Base-by-base conservation (phyloP, 768 basidiomycete genomes). In the Serendipita indica region DNA sequence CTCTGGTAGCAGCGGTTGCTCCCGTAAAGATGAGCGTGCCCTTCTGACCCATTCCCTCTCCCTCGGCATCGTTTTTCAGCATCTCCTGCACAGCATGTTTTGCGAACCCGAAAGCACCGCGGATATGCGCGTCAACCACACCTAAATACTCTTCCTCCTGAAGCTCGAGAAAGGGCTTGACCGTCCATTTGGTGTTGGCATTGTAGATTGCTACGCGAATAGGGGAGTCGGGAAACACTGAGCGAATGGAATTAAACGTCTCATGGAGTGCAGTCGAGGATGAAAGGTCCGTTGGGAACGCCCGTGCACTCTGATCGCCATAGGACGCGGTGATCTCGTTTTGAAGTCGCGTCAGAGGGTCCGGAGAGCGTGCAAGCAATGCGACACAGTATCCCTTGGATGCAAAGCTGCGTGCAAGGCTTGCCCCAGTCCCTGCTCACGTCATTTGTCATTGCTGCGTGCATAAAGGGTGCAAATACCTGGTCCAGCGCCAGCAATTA, bases 1-100 rank as follows among this genome's bases (percentile, higher is more conserved):
- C 67, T 56, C 64, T 64, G 6, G 63, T 34, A 1, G 62, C 54
- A 0, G 64, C 67, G 0, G 67, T 68, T 1, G 67, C 67, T 1
- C 67, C 67, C 1, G 63, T 63, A 61, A 68, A 64, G 20, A 64
- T 46, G 28, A 67, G 60, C 32, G 64, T 60, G 2, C 64, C 66
- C 13, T 58, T 60, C 3, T 59, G 13, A 18, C 18, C 37, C 18
- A 12, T 18, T 39, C 18, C 13, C 18, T 39, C 37, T 46, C 45
- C 45, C 45, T 46, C 45, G 18, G 37, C 37, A 18, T 12, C 37
- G 18, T 12, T 13, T 46, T 16, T 27, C 45, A 13, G 12, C 45
- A 46, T 16, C 14, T 46, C 45, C 25, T 27, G 12, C 25, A 46
- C 12, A 16, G 27, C 45, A n/a, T 12, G 16, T 22, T 46, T 14